A percentile compares a stretch with the other conserved stretches of the same genome.
Evolutionary conservation across 2,329 filamentous ascomycete species (phyloP).

Genomic region (Chaetomium sp.): DNA sequence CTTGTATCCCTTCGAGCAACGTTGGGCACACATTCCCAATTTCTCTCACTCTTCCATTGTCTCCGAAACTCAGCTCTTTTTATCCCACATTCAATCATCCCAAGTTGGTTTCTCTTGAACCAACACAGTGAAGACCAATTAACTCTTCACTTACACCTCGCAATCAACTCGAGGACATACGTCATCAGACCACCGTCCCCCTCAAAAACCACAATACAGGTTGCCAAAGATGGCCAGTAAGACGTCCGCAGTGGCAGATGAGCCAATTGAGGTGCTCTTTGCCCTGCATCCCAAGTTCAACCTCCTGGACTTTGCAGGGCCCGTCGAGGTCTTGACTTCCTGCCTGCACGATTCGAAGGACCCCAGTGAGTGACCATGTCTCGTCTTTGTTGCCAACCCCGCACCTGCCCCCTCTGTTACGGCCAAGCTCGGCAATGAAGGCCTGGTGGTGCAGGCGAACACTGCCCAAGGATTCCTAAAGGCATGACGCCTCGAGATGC

Average conservation of each 20-base stretch:
- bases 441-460: background rate
- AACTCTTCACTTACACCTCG: background rate
- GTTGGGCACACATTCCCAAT: slow-evolving; percentile 10
- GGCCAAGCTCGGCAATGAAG: background rate
- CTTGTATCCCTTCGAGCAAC: slow-evolving; percentile 13
- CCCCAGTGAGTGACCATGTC: slow-evolving; percentile 46
- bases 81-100: background rate
- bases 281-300: slow-evolving; percentile 63
- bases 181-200: slow-evolving; percentile 2
- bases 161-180: background rate
- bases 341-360: slow-evolving; percentile 58
- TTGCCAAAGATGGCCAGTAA: slow-evolving; percentile 57
- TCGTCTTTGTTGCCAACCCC: slow-evolving; percentile 18
- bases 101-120: background rate
- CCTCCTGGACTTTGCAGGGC: slow-evolving; percentile 60
- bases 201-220: slow-evolving; percentile 5
- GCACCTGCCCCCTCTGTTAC: slow-evolving; percentile 10
- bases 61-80: background rate
- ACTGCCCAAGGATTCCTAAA: background rate
- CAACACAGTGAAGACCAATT: background rate
- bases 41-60: background rate
- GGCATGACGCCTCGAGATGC: background rate
- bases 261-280: slow-evolving; percentile 63
- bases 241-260: slow-evolving; percentile 60
- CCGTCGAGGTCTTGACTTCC: slow-evolving; percentile 53